Evolutionary conservation across 331 rosid species (phyloP), one percentile per base, ranked within the genome.

Genomic region (Ulmus americana): DNA sequence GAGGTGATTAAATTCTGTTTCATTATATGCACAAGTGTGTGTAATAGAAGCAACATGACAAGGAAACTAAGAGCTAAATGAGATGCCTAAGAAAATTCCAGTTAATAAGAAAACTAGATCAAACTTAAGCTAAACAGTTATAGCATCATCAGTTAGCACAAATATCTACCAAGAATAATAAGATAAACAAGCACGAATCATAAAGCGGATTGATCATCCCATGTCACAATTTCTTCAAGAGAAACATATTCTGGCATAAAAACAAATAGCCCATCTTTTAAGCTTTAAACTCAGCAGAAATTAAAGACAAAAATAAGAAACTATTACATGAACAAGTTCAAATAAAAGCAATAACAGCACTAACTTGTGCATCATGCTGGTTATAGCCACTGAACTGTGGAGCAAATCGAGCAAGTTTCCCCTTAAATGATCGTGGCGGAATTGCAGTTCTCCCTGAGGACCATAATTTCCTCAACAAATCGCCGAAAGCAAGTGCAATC

Each of bases 371-470:
- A 80, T 94, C 99, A 75, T 94, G 99, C 82, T 94, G 99, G 65
- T 90, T 94, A 75, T 94, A 94, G 63, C 99, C 99, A 75, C 97
- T 94, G 75, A 94, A 94, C 68, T 94, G 99, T 18, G 99, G 99
- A 71, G 99, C 99, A 85, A 94, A 94, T 64, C 96, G 88, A 35
- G 95, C 95, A 80, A 94, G 78, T 65, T 87, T 94, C 13, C 97
- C 95, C 84, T 94, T 94, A 74, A 94, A 94, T 50, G 15, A 62
- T 67, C 97, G 99, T 7, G 99, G 99, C 41, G 95, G 83, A 81
- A 94, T 61, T 28, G 92, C 55, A 48, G 86, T 82, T 78, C 86
- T 78, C 65, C 97, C 99, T 1, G 95, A 77, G 69, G 97, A 94
- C 99, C 99, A 94, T 73, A 90, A 74, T 80, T 90, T 90, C 82